Conservation (phyloP, 768 basidiomycete genomes). For the Chalciporus chontae region DNA sequence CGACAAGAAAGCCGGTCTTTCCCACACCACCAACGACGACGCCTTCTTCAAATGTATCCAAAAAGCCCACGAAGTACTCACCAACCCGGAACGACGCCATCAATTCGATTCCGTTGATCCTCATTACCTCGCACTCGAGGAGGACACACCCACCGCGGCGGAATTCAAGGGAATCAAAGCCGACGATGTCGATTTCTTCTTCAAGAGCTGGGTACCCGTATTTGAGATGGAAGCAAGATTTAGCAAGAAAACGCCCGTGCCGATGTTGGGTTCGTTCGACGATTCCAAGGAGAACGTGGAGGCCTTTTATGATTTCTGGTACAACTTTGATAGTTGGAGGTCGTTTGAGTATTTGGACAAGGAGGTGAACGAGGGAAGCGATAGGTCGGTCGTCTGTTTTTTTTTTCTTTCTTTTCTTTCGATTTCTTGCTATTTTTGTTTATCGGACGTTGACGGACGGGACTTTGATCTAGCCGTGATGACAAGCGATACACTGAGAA, state of each 20-base stretch:
- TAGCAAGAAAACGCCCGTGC: conserved; percentile 82
- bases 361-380: conserved; percentile 96
- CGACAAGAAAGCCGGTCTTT: conserved; percentile 84
- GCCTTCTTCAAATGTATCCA: conserved; percentile 99
- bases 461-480: conserved; percentile 63
- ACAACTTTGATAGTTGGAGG: conserved; percentile 98
- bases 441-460: conserved; percentile 10
- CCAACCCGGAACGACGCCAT: conserved; percentile 78
- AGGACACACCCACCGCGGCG: conserved; percentile 66
- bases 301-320: conserved; percentile 98
- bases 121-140: conserved; percentile 64
- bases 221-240: conserved; percentile 93
- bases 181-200: conserved; percentile 59
- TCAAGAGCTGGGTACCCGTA: conserved; percentile 70
- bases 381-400: conserved; percentile 59
- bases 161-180: conserved; percentile 48
- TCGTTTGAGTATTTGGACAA: conserved; percentile 98
- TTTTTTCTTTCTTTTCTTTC: conserved; percentile 38
- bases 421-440: neutral
- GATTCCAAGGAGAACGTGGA: conserved; percentile 82
- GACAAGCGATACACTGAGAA: conserved; percentile 99
- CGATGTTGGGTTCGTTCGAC: conserved; percentile 66
- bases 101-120: conserved; percentile 98
- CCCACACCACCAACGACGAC: conserved; percentile 90
- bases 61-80: conserved; percentile 95